These are phyloP conservation scores for Aspergillus aculeatus DNA, from an alignment of 2,329 filamentous ascomycete genomes.

Conservation along the genomic window DNA sequence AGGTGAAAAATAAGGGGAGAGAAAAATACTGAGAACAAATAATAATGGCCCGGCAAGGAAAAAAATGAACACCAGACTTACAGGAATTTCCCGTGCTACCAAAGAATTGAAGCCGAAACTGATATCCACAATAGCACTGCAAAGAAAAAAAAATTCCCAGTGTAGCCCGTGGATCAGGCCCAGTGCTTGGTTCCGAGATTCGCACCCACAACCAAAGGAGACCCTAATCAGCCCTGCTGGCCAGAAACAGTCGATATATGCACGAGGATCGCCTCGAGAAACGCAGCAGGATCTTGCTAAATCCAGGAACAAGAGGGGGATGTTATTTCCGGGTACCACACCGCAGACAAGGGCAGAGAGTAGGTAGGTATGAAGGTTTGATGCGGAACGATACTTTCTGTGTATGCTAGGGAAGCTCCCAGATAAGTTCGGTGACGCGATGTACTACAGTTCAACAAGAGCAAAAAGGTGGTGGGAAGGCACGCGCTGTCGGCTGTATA, in stretches of 20 bases:
- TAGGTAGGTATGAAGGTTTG: too few species aligned
- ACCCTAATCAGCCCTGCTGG: slow-evolving; percentile 11
- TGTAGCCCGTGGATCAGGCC: slow-evolving; percentile 10
- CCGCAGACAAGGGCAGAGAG: not conserved
- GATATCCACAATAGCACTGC: slow-evolving; percentile 1
- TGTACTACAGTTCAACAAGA: not conserved
- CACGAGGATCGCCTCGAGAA: not conserved
- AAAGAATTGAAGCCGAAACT: not conserved
- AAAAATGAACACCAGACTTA: not conserved
- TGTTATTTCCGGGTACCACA: not conserved
- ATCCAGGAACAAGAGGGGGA: not conserved
- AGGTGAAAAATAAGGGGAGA: not conserved
- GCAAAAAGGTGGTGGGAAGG: not conserved
- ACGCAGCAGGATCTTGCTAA: slow-evolving; percentile 1
- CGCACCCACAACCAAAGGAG: slow-evolving; percentile 12
- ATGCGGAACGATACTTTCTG: not conserved
- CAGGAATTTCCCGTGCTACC: not conserved
- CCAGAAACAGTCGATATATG: not conserved
- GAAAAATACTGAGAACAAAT: not conserved
- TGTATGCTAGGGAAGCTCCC: not conserved
- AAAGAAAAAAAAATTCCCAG: slow-evolving; percentile 7
- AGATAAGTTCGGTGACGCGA: not conserved
- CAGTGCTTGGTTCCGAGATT: slow-evolving; percentile 23
- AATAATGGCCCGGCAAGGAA: not conserved
- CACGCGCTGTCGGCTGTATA: not conserved